These are phyloP conservation scores for Acer campestre DNA, from an alignment of 345 rosid genomes.

Conservation along the genomic window DNA sequence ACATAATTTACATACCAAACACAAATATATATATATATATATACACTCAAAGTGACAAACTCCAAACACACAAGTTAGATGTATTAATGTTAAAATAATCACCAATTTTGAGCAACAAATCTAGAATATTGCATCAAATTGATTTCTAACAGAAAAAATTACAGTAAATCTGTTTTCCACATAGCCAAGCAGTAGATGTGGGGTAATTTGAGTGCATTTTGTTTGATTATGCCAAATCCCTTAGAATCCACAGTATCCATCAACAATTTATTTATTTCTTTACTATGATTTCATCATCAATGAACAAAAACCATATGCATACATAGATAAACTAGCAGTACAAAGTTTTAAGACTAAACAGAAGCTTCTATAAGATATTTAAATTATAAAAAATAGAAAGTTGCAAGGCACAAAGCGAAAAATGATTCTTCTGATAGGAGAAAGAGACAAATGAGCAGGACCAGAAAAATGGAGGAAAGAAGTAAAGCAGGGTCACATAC, in stretches of 20 bases:
- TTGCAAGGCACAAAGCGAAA: not conserved
- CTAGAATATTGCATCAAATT: not conserved
- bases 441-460: not conserved
- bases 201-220: not conserved
- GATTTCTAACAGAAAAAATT: not conserved
- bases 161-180: not conserved
- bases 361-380: not conserved
- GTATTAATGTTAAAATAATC: not conserved
- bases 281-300: conserved; percentile 1
- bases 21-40: no score
- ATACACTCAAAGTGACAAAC: no score
- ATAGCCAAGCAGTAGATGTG: not conserved
- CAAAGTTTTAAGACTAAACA: not conserved
- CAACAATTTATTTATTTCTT: not conserved
- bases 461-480: not conserved
- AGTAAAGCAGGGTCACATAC: not conserved
- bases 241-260: no score
- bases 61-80: no score
- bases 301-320: conserved; percentile 2
- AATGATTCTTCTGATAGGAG: not conserved
- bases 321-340: not conserved
- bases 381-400: not conserved
- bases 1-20: no score
- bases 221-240: not conserved
- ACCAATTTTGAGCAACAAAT: not conserved